These are phyloP conservation scores for Auxenochlorella pyrenoidosa DNA, from an alignment of 139 green algal species.

Conservation along the genomic window DNA sequence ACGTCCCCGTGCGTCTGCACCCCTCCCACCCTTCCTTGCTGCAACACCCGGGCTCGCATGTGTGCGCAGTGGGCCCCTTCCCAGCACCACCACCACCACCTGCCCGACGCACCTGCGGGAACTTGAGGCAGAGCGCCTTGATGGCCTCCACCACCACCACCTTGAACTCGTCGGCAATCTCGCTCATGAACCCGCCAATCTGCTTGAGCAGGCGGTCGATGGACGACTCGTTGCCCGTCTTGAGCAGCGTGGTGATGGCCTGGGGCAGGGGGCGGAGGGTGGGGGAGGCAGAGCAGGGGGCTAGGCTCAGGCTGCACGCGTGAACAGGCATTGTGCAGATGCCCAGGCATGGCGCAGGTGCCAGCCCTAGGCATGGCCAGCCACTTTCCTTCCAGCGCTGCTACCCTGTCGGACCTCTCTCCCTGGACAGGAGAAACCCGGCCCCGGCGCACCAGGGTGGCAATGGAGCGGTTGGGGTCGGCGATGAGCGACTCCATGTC, in stretches of 20 bases:
- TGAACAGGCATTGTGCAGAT: no score
- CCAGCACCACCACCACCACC: background rate
- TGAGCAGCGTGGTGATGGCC: constrained; percentile 99
- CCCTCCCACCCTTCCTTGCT: no score
- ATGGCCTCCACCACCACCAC: constrained; percentile 98
- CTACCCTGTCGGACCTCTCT: no score
- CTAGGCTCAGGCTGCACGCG: no score
- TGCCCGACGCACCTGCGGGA: constrained; percentile 76
- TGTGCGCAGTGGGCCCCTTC: no score
- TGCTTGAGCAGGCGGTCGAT: constrained; percentile 99
- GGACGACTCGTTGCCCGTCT: constrained; percentile 96
- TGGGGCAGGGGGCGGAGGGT: background rate
- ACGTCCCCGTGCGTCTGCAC: no score
- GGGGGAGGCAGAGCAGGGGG: background rate
- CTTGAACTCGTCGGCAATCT: constrained; percentile 99
- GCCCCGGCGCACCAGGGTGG: constrained; percentile 77
- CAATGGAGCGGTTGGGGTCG: constrained; percentile 95
- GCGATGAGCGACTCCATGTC: constrained; percentile 98
- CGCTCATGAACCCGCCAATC: constrained; percentile 97
- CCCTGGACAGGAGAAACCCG: background rate
- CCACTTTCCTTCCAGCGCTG: no score
- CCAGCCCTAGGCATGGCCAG: no score
- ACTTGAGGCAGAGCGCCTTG: constrained; percentile 96
- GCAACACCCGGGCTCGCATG: no score
- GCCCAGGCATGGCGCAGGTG: no score